These are phyloP conservation scores for Thermothielavioides terrestris DNA, from an alignment of 495 filamentous ascomycete species.

Conservation along the genomic window DNA sequence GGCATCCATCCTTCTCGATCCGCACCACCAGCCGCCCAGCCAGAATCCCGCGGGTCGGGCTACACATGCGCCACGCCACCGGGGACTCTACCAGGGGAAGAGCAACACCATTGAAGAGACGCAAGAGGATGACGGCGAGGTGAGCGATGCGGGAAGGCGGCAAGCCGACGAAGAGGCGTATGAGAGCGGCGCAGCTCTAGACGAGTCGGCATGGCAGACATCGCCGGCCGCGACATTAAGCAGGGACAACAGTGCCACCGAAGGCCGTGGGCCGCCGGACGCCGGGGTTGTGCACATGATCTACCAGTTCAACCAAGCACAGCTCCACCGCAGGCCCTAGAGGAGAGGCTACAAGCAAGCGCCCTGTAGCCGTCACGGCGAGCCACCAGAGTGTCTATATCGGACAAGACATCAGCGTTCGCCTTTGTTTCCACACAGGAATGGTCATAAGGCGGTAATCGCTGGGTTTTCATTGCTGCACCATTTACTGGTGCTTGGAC, in stretches of 20 bases:
- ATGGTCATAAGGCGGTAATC: too few species aligned
- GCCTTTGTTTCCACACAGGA: too few species aligned
- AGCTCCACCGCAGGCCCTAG: constrained; percentile 46
- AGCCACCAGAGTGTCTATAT: too few species aligned
- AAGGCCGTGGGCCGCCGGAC: constrained; percentile 30
- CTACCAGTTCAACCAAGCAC: constrained; percentile 82
- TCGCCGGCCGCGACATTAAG: constrained; percentile 34
- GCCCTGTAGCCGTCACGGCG: too few species aligned
- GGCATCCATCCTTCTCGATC: constrained; percentile 72
- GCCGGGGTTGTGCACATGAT: constrained; percentile 76
- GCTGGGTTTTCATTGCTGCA: too few species aligned
- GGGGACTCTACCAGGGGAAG: constrained; percentile 34
- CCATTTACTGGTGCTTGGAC: too few species aligned
- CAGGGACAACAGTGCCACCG: constrained; percentile 31
- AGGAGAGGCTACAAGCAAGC: background rate
- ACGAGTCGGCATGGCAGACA: constrained; percentile 48
- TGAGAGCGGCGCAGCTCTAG: constrained; percentile 34
- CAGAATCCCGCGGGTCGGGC: background rate
- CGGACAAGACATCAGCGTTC: too few species aligned
- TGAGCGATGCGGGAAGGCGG: constrained; percentile 62
- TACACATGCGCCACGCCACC: constrained; percentile 26
- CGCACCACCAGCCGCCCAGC: constrained; percentile 69
- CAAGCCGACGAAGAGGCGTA: constrained; percentile 59
- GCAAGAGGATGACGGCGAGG: constrained; percentile 44
- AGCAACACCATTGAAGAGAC: constrained; percentile 41